These are phyloP conservation scores for Berkeleyomyces basicola DNA, from an alignment of 2,329 filamentous ascomycete genomes.

Conservation along the genomic window DNA sequence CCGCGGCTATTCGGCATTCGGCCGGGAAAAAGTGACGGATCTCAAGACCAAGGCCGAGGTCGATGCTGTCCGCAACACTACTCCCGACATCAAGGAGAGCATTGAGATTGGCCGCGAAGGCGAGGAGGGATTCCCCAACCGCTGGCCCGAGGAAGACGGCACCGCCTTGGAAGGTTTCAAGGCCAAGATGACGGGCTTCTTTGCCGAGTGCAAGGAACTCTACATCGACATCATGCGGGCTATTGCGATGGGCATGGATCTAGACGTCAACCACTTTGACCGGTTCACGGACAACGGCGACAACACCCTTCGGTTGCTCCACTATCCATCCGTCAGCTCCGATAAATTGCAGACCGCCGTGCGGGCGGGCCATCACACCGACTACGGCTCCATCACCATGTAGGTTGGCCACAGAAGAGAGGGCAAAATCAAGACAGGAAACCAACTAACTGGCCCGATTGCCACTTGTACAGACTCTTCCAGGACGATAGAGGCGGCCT, in stretches of 20 bases:
- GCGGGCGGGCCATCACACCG: constrained; percentile 61
- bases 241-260: constrained; percentile 64
- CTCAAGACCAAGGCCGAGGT: constrained; percentile 39
- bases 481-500: constrained; percentile 40
- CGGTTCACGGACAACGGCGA: constrained; percentile 51
- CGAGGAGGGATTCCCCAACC: constrained; percentile 49
- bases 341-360: constrained; percentile 55
- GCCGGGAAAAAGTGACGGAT: constrained; percentile 53
- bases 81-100: constrained; percentile 49
- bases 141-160: constrained; percentile 50
- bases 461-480: constrained; percentile 26
- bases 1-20: constrained; percentile 53
- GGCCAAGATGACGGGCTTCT: constrained; percentile 58
- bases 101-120: constrained; percentile 47
- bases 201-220: constrained; percentile 53
- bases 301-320: constrained; percentile 56
- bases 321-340: constrained; percentile 55
- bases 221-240: constrained; percentile 70
- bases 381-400: constrained; percentile 44
- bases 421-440: not conserved
- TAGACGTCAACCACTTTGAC: constrained; percentile 62
- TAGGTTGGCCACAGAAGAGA: not conserved
- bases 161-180: constrained; percentile 40
- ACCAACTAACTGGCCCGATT: not conserved
- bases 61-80: constrained; percentile 37